Base-by-base conservation (phyloP, 768 basidiomycete genomes). In the Tricholomella constricta region DNA sequence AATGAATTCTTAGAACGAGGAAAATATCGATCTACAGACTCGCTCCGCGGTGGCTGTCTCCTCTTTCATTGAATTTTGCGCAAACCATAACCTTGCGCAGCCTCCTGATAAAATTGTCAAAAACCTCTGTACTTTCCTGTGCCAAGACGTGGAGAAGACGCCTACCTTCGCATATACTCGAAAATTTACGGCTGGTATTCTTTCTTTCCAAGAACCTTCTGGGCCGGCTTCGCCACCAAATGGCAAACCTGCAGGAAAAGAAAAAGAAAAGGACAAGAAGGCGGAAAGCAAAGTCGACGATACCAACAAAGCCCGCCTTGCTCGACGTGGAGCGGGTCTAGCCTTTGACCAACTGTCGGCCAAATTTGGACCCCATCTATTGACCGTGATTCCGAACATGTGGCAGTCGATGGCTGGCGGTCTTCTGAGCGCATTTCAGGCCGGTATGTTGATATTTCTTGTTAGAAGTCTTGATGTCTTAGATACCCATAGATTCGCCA, bases 31-130 rank as follows among this genome's bases (percentile, higher is more conserved):
- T 62, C 78, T 98, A 4, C 97, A 99, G 68, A 83, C 75, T 22
- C 90, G 96, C 10, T 92, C 94, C 1, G 96, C 96, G 0, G 76
- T 76, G 0, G 86, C 94, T 0, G 89, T 98, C 14, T 89, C 94
- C 4, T 80, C 85, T 5, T 94, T 99, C 70, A 83, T 98, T 57
- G 84, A 87, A 51, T 91, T 92, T 65, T 97, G 93, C 68, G 79
- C 85, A 3, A 74, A 75, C 62, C 84, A 82, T 65, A 80, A 84
- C 40, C 83, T 93, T 44, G 68, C 79, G 27, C 92, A 94, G 63
- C 94, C 96, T 3, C 89, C 90, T 1, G 92, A 94, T 62, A 99
- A 99, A 77, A 92, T 99, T 51, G 85, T 98, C 57, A 94, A 93
- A 74, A 99, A 99, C 66, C 82, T 98, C 7, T 96, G 93, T 74